A percentile compares a stretch with the other conserved stretches of the same genome.
phyloP scores from a whole-genome alignment of 805 yeast species.

The Kodamaea lidongshanica region DNA sequence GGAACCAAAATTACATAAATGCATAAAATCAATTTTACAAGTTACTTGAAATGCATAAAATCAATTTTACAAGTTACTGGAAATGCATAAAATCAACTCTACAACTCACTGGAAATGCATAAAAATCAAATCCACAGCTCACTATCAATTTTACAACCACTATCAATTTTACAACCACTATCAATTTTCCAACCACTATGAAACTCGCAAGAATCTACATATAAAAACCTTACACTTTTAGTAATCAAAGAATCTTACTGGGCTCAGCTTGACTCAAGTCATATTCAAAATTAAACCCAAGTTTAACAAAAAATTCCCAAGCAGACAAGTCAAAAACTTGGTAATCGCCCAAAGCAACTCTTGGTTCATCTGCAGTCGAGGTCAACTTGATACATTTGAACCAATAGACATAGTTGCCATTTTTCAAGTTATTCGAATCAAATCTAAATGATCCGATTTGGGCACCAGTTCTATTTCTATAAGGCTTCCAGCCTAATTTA shows the following conservation, averaged over 20 bases:
- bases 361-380: slow-evolving; percentile 9
- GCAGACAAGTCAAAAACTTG: slow-evolving; percentile 35
- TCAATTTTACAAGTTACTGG: too few species aligned
- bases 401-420: slow-evolving; percentile 18
- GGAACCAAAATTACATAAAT: too few species aligned
- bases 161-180: too few species aligned
- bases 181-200: too few species aligned
- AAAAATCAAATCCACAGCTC: too few species aligned
- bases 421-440: slow-evolving; percentile 3
- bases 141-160: too few species aligned
- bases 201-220: too few species aligned
- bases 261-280: slow-evolving; percentile 27
- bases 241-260: slow-evolving; percentile 12
- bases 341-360: slow-evolving; percentile 31
- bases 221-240: too few species aligned
- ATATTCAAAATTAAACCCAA: slow-evolving; percentile 33
- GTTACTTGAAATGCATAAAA: too few species aligned
- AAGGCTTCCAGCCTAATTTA: slow-evolving; percentile 39
- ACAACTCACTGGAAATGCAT: too few species aligned
- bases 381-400: slow-evolving; percentile 19
- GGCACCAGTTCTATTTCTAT: slow-evolving; percentile 15
- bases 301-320: slow-evolving; percentile 37
- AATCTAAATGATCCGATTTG: slow-evolving; percentile 8
- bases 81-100: too few species aligned
- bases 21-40: too few species aligned